Conservation (phyloP, 2,329 filamentous ascomycete genomes). For the Beauveria sp. region DNA sequence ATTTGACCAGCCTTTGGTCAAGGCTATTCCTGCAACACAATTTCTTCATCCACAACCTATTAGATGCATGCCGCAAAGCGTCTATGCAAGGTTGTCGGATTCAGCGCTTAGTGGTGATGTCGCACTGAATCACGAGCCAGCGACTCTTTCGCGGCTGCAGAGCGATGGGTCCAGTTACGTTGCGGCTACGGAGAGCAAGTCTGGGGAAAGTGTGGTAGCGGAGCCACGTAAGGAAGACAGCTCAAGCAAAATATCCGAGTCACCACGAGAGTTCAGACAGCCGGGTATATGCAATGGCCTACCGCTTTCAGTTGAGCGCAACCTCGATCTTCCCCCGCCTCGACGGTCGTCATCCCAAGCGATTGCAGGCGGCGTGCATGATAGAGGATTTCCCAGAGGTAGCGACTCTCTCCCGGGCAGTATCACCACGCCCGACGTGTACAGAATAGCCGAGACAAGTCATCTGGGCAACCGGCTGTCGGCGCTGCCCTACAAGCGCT, state of each 20-base stretch:
- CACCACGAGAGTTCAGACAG: not conserved
- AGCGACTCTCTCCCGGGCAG: not conserved
- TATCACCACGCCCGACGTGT: not conserved
- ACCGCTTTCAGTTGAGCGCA: not conserved
- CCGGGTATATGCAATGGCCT: not conserved
- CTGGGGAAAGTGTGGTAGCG: not conserved
- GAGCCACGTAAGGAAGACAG: not conserved
- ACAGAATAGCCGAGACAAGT: not conserved
- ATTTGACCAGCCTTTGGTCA: not conserved
- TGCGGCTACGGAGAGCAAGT: not conserved
- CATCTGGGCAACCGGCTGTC: not conserved
- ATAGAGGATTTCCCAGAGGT: not conserved
- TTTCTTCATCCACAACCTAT: conserved; percentile 9
- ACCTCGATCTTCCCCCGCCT: not conserved
- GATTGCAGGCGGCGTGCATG: not conserved
- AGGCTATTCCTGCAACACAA: not conserved
- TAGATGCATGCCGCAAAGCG: not conserved
- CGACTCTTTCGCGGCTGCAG: not conserved
- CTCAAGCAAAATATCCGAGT: not conserved
- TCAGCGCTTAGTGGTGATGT: not conserved
- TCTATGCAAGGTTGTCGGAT: not conserved
- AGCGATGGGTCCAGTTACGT: not conserved
- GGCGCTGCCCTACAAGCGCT: not conserved
- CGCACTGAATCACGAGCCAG: not conserved
- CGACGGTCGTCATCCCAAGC: not conserved